These are phyloP conservation scores for Chalaropsis thielavioides DNA, from an alignment of 2,329 filamentous ascomycete genomes.

Conservation along the genomic window DNA sequence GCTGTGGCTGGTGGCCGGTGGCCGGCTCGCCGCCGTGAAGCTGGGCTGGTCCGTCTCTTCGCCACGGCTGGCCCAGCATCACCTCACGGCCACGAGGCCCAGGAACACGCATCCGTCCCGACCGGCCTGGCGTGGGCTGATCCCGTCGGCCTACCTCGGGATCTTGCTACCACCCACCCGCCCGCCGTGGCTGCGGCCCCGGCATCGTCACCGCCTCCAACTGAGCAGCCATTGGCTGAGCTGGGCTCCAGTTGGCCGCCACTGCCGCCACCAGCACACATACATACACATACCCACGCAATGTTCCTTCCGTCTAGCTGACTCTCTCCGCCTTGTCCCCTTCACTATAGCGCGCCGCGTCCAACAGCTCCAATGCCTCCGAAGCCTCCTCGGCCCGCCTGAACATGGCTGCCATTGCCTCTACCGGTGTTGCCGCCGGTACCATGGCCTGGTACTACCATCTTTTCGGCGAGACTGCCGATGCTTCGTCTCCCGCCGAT, in stretches of 20 bases:
- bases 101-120: background rate
- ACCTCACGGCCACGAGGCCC: too few relatives aligned
- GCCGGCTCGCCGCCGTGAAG: background rate
- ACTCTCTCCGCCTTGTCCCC: background rate
- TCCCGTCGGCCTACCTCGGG: constrained; percentile 4
- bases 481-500: constrained; percentile 85
- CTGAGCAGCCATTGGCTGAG: background rate
- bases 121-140: background rate
- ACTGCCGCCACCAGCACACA: background rate
- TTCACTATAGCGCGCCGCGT: constrained; percentile 43
- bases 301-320: constrained; percentile 11
- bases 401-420: constrained; percentile 74
- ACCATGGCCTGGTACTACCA: constrained; percentile 96
- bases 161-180: background rate
- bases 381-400: constrained; percentile 60
- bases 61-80: too few relatives aligned
- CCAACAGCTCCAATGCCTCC: constrained; percentile 59
- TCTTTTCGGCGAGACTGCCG: constrained; percentile 75
- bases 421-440: constrained; percentile 73
- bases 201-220: background rate
- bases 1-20: background rate
- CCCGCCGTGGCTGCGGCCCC: background rate
- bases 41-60: background rate
- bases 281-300: background rate
- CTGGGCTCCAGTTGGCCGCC: background rate